Base-by-base conservation (phyloP, 2,329 filamentous ascomycete species). In the Nigrospora osmanthi region DNA sequence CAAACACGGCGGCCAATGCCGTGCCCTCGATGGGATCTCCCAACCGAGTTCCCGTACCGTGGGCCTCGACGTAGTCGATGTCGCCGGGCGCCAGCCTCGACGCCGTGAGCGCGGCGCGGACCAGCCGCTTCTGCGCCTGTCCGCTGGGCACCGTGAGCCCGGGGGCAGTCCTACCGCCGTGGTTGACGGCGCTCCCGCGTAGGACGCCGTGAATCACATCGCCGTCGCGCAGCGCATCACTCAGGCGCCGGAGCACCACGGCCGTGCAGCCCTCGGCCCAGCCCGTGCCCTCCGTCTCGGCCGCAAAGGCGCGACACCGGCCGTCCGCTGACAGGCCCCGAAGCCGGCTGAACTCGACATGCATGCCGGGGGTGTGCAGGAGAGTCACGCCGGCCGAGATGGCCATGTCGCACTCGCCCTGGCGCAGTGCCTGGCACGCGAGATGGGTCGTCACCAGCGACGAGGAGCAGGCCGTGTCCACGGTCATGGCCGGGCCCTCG, bases 181-280 rank as follows among this genome's bases (percentile, higher is more conserved):
- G 53, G 47, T 66, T 66, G 16, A 60, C 46, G 2, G 51, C 58
- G 1, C 57, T 60, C 7, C 52, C 61, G 4, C 59, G 57, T 17
- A 68, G 57, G 4, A 65, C 49, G 15, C 50, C 58, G 14, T 54
- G 55, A 17, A 64, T 56, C 0, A 52, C 54, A 50, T 73, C 66
- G 11, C 64, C 63, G 35, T 68, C 68, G n/a, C 54, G 52, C 11
- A 71, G 43, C 3, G 71, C 71, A 42, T 67, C 62, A 3, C 58
- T 56, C 0, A 73, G 52, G 0, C 58, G 59, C 52, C 73, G 73
- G 3, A 75, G 48, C 3, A 71, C 42, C 11, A 74, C 44, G 11
- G 62, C 55, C 2, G 53, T 64, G 12, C 63, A 54, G 7, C 69
- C 71, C 46, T 75, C 71, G 3, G 66, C 68, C 30, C 68, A 60